These are phyloP conservation scores for Trametes polyzona DNA, from an alignment of 1,284 basidiomycete genomes.

Conservation along the genomic window DNA sequence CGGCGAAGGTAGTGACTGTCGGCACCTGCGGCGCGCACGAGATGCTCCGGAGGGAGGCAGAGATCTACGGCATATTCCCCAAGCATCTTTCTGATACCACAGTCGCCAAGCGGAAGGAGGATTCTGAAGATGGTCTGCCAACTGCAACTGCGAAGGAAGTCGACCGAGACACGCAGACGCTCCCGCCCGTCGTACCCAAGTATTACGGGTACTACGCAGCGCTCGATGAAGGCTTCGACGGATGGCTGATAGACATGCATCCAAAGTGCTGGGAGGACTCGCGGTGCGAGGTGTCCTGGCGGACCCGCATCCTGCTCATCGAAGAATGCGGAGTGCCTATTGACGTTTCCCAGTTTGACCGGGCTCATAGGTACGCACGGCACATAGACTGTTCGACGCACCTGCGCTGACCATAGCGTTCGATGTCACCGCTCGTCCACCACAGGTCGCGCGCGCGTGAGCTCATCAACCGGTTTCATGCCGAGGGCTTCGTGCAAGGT, in stretches of 20 bases:
- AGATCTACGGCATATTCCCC: conserved; percentile 48
- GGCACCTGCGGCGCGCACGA: conserved; percentile 22
- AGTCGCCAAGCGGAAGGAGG: conserved; percentile 52
- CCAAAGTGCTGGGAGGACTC: background rate
- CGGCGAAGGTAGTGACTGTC: conserved; percentile 39
- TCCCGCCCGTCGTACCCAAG: conserved; percentile 52
- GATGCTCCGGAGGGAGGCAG: conserved; percentile 43
- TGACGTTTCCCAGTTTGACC: conserved; percentile 33
- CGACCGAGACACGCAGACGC: no score
- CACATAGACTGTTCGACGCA: no score
- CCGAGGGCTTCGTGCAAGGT: conserved; percentile 44
- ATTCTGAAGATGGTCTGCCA: no score
- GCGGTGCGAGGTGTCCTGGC: conserved; percentile 27
- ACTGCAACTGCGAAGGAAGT: no score
- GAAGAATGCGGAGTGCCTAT: conserved; percentile 53
- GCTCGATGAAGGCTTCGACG: background rate
- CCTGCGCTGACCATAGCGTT: no score
- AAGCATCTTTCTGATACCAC: no score
- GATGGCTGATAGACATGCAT: conserved; percentile 2
- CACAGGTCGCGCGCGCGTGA: no score
- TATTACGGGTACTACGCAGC: conserved; percentile 58
- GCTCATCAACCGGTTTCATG: no score
- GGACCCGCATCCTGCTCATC: conserved; percentile 51
- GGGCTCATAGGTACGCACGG: no score
- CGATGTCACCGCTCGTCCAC: no score